Conservation (phyloP, 192 early-diverging fungal species). For the Spizellomyces punctatus region DNA sequence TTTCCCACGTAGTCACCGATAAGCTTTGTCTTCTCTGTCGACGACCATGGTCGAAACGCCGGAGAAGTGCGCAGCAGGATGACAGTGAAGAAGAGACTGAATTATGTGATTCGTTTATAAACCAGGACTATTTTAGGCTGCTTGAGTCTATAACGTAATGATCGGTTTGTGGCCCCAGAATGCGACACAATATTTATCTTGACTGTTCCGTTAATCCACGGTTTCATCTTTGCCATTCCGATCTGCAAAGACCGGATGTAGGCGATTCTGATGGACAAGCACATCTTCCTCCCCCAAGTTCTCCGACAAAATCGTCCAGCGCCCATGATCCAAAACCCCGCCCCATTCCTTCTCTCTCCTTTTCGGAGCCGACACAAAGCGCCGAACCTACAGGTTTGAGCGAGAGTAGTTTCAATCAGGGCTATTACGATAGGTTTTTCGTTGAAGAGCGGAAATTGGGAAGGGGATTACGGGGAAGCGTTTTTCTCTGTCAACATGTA, state of each 20-base stretch:
- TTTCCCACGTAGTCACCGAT: not conserved
- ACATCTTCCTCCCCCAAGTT: not conserved
- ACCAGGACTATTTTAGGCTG: constrained; percentile 20
- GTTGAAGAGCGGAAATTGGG: constrained; percentile 85
- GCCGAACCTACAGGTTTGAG: constrained; percentile 4
- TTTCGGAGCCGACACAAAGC: too few species aligned
- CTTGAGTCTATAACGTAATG: constrained; percentile 9
- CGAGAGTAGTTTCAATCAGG: constrained; percentile 76
- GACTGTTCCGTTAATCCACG: not conserved
- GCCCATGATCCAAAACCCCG: too few species aligned
- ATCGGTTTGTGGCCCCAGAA: not conserved
- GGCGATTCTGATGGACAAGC: not conserved
- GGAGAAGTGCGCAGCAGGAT: not conserved
- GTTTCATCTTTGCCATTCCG: not conserved
- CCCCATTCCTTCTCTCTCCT: too few species aligned
- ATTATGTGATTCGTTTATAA: not conserved
- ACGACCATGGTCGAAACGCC: not conserved
- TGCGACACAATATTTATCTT: not conserved
- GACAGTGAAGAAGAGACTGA: not conserved
- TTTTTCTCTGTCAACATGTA: constrained; percentile 81
- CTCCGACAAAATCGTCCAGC: too few species aligned
- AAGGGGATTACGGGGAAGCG: constrained; percentile 84
- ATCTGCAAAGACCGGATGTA: not conserved
- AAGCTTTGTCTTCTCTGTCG: constrained; percentile 7
- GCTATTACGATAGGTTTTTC: constrained; percentile 95